phyloP scores from a whole-genome alignment of 208 protist genomes.

The Entamoeba moshkovskii region DNA sequence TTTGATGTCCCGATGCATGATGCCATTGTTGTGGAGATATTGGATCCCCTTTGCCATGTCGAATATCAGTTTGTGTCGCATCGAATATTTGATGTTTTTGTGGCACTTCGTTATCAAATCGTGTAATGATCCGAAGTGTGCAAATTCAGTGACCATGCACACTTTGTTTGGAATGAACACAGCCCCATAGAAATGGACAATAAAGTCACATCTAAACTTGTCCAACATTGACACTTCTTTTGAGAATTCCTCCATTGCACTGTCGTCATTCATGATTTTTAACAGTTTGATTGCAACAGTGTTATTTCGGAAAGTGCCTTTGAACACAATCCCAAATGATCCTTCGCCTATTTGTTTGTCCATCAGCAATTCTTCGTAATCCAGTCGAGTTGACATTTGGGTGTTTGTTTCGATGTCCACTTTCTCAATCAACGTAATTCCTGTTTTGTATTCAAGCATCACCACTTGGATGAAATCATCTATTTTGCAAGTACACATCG shows the following conservation, averaged over 20 bases:
- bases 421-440: not conserved
- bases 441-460: not conserved
- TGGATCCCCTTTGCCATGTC: not conserved
- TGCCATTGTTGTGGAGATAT: not conserved
- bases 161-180: not conserved
- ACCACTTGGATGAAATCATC: not conserved
- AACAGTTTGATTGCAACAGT: not conserved
- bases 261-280: not conserved
- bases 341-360: not conserved
- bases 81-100: not conserved
- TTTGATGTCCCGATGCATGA: not conserved
- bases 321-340: not conserved
- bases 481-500: not conserved
- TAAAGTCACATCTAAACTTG: not conserved
- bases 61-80: not conserved
- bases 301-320: not conserved
- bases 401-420: not conserved
- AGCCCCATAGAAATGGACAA: not conserved
- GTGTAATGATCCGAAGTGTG: not conserved
- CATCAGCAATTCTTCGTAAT: not conserved
- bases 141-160: not conserved
- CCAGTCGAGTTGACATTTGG: not conserved
- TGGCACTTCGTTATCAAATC: not conserved
- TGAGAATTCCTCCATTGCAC: not conserved
- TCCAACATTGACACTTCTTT: not conserved